A percentile compares a stretch with the other conserved stretches of the same genome.
phyloP scores from a whole-genome alignment of 768 basidiomycete genomes.

The Vishniacozyma victoriae region DNA sequence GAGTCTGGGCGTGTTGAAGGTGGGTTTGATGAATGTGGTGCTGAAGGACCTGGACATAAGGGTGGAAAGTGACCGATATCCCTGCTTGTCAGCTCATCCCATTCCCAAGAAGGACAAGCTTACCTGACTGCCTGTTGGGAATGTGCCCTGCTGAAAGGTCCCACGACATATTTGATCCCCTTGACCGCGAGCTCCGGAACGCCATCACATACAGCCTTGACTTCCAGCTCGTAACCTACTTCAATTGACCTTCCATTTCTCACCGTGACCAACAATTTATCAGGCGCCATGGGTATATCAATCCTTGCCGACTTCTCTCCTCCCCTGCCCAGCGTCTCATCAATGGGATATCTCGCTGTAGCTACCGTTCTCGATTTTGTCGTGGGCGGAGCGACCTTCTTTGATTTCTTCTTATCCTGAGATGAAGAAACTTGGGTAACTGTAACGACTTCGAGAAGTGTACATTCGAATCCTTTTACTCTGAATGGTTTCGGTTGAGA shows the following conservation, averaged over 20 bases:
- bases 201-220: constrained; percentile 71
- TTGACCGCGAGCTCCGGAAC: constrained; percentile 30
- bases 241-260: constrained; percentile 65
- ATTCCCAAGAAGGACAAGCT: constrained; percentile 9
- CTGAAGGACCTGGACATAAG: constrained; percentile 15
- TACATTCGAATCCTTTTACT: constrained; percentile 76
- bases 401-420: constrained; percentile 52
- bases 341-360: constrained; percentile 51
- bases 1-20: constrained; percentile 3
- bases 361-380: constrained; percentile 58
- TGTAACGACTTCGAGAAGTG: constrained; percentile 68
- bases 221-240: constrained; percentile 68
- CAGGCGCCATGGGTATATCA: constrained; percentile 50
- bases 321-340: constrained; percentile 64
- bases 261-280: constrained; percentile 73
- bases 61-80: constrained; percentile 33
- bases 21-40: background rate
- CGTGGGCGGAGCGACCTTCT: constrained; percentile 53
- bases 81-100: constrained; percentile 7
- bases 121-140: constrained; percentile 39
- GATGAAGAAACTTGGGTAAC: constrained; percentile 54
- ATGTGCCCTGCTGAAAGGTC: constrained; percentile 23
- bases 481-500: constrained; percentile 63
- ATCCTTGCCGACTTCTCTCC: constrained; percentile 69
- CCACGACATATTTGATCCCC: constrained; percentile 34